These are phyloP conservation scores for Skeletonema costatum DNA, from an alignment of 108 stramenopile genomes.

Conservation along the genomic window DNA sequence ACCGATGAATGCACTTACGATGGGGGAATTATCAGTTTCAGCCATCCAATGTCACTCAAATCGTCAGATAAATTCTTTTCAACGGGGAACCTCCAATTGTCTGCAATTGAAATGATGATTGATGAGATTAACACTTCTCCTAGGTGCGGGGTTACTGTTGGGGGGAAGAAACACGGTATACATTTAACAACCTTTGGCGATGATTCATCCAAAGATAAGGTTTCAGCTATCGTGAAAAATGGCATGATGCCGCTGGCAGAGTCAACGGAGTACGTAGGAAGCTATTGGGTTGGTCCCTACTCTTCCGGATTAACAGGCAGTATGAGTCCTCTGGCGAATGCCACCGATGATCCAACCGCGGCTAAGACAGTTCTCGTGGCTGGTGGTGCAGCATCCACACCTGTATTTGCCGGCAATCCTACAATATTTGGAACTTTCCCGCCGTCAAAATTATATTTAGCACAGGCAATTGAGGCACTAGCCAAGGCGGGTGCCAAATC, in stretches of 20 bases:
- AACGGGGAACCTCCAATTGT: not conserved
- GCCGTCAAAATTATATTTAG: not conserved
- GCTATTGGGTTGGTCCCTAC: slow-evolving; percentile 1
- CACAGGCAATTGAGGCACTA: slow-evolving; percentile 5
- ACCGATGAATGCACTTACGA: not conserved
- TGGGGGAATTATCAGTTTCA: not conserved
- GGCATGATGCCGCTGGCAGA: not conserved
- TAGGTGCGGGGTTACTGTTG: slow-evolving; percentile 3
- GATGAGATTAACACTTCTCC: slow-evolving; percentile 7
- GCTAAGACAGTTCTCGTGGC: slow-evolving; percentile 3
- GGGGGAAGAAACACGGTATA: slow-evolving; percentile 4
- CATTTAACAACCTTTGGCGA: not conserved
- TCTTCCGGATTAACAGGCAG: slow-evolving; percentile 5
- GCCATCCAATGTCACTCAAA: not conserved
- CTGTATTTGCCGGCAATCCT: not conserved
- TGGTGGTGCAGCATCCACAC: not conserved
- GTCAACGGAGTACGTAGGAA: not conserved
- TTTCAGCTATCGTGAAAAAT: not conserved
- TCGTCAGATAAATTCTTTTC: slow-evolving; percentile 1
- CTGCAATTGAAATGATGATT: slow-evolving; percentile 3
- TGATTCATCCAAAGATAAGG: slow-evolving; percentile 4
- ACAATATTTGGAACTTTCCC: slow-evolving; percentile 13
- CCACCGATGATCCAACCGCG: too few relatives aligned
- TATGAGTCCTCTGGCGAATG: slow-evolving; percentile 1
- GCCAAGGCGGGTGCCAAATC: slow-evolving; percentile 10